phyloP scores from a whole-genome alignment of 2,329 filamentous ascomycete species.

The Trichophyton mentagrophytes region DNA sequence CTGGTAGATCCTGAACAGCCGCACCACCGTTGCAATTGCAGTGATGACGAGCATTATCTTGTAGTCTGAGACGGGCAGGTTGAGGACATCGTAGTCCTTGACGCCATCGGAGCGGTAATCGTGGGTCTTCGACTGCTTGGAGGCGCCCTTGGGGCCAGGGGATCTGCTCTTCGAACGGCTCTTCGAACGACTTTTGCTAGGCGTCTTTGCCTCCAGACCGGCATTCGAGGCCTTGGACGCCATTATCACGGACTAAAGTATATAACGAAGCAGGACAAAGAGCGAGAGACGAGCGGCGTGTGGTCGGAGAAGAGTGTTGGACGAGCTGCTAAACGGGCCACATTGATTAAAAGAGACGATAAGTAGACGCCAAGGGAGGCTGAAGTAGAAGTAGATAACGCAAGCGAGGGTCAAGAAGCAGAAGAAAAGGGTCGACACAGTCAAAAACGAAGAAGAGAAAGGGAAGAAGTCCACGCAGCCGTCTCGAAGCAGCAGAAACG shows the following conservation, averaged over 20 bases:
- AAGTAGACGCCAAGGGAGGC: neutral
- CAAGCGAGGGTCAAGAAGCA: constrained; percentile 18
- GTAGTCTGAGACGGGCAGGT: constrained; percentile 73
- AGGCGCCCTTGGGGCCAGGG: constrained; percentile 27
- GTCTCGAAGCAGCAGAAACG: neutral
- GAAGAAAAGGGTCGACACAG: neutral
- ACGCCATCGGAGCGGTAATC: constrained; percentile 43
- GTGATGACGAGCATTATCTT: constrained; percentile 61
- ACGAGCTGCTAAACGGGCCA: neutral
- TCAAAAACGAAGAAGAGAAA: neutral
- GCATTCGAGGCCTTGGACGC: constrained; percentile 18
- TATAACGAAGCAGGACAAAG: neutral
- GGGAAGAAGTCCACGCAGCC: neutral
- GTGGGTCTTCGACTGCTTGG: constrained; percentile 20
- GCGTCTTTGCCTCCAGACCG: constrained; percentile 26
- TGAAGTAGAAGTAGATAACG: constrained; percentile 10
- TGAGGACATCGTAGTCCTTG: constrained; percentile 80
- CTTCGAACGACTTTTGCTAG: constrained; percentile 24
- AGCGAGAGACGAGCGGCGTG: neutral
- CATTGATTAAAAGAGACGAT: neutral
- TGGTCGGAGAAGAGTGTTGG: neutral
- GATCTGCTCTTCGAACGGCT: constrained; percentile 29
- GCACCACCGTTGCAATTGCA: constrained; percentile 61
- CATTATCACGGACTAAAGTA: constrained; percentile 13
- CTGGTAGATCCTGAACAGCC: constrained; percentile 91